Evolutionary conservation across 805 yeast species (phyloP), one percentile per base, ranked within the genome.

Genomic region (Kodamaea kaohsiungensis): DNA sequence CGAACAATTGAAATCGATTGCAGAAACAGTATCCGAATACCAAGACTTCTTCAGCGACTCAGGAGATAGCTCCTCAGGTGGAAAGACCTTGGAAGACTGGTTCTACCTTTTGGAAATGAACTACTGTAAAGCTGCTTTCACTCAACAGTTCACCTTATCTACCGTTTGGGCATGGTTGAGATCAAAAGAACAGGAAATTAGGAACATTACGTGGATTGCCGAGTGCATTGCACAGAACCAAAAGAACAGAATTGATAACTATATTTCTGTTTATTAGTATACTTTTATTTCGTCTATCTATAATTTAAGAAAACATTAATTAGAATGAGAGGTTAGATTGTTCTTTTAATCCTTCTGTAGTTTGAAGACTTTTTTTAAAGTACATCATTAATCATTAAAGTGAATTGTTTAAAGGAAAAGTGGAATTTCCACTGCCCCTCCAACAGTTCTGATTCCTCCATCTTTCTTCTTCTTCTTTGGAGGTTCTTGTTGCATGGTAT

Each of bases 171-270:
- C 97, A 6, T 95, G 97, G 96, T 82, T 96, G 67, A 88, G 91
- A 72, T 87, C 97, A 15, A 89, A 88, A 66, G 99, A 95, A 73
- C 99, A 96, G 74, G 99, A 95, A 72, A 85, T 96, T 56, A 84
- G 99, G 73, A 95, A 95, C 70, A 88, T 95, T 61, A 91, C 98
- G n/a, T 95, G 99, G 99, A 93, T 95, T 54, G 97, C 98, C 49
- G 99, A 95, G 76, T 95, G 99, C 78, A 95, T 95, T 76, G 97
- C 98, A 33, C 99, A 96, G 72, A 92, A 91, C 69, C 99, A 95
- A 79, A 90, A 91, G 76, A 96, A 90, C 68, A 84, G 97, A 71
- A 90, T 95, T 61, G 86, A 88, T 64, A 90, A 89, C 70, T 96
- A 91, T 70, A 91, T 96, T 56, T 78, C 96, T 45, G 97, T 93